Conservation (phyloP, 108 stramenopile genomes). For the Cyclotella distinguenda region DNA sequence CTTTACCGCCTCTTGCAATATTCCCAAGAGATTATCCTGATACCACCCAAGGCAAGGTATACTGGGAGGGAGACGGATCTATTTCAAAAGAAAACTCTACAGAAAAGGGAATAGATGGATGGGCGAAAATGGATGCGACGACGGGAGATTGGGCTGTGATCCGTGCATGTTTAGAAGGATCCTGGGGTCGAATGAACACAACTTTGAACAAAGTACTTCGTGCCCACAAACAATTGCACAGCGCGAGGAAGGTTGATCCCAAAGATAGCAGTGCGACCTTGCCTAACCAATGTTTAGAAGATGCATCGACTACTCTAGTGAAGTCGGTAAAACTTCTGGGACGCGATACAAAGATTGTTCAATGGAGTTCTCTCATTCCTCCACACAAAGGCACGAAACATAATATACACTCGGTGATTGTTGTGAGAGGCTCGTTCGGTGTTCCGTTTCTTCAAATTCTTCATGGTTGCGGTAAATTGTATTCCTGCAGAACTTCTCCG, state of each 20-base stretch:
- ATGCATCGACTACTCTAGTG: background rate
- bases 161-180: constrained; percentile 47
- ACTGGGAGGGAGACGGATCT: constrained; percentile 62
- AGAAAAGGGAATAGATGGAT: background rate
- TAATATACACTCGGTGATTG: constrained; percentile 22
- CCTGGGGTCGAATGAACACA: constrained; percentile 41
- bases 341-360: constrained; percentile 12
- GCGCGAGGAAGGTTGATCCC: background rate
- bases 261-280: background rate
- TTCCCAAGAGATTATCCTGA: constrained; percentile 83
- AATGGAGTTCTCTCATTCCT: constrained; percentile 32
- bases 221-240: background rate
- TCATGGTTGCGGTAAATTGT: constrained; percentile 37
- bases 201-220: constrained; percentile 14
- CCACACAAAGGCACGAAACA: background rate
- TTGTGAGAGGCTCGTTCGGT: constrained; percentile 73
- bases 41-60: constrained; percentile 48
- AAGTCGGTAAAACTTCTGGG: background rate
- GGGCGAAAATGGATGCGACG: background rate
- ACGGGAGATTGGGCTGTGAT: constrained; percentile 38
- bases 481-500: background rate
- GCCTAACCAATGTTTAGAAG: background rate
- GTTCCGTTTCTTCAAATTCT: constrained; percentile 63
- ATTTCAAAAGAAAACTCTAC: background rate
- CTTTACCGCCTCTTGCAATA: constrained; percentile 66